Conservation (phyloP, 805 yeast genomes). For the Saturnispora gosingensis region DNA sequence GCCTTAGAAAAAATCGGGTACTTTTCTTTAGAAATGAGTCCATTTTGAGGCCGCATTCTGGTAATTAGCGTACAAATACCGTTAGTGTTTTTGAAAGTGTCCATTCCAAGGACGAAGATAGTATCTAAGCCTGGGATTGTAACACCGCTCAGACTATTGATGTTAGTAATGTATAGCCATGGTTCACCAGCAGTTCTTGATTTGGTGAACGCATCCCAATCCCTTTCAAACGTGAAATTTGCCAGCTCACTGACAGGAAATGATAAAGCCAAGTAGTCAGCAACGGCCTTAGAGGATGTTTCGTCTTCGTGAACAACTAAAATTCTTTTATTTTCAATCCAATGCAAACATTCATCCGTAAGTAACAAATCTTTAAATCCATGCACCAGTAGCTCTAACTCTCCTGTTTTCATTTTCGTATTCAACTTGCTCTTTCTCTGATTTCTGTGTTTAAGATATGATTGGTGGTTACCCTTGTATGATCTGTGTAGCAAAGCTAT, state of each 20-base stretch:
- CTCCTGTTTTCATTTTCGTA: constrained; percentile 12
- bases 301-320: constrained; percentile 25
- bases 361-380: constrained; percentile 21
- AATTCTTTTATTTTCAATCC: constrained; percentile 9
- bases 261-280: constrained; percentile 5
- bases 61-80: constrained; percentile 21
- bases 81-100: constrained; percentile 20
- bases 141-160: constrained; percentile 21
- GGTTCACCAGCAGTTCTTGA: constrained; percentile 5
- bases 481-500: constrained; percentile 16
- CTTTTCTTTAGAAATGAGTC: constrained; percentile 14
- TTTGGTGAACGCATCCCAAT: constrained; percentile 12
- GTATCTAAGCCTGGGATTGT: constrained; percentile 21
- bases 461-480: constrained; percentile 16
- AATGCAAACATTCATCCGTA: constrained; percentile 6
- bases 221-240: constrained; percentile 12
- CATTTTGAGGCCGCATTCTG: constrained; percentile 19
- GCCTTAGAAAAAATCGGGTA: constrained; percentile 14
- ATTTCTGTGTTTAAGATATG: constrained; percentile 20
- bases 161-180: constrained; percentile 20
- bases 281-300: constrained; percentile 13
- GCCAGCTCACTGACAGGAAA: constrained; percentile 11
- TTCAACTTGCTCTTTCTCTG: constrained; percentile 13
- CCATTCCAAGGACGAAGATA: constrained; percentile 26
- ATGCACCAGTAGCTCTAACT: constrained; percentile 18